phyloP scores from a whole-genome alignment of 1,139 yeast genomes.

The Sugiyamaella castrensis region DNA sequence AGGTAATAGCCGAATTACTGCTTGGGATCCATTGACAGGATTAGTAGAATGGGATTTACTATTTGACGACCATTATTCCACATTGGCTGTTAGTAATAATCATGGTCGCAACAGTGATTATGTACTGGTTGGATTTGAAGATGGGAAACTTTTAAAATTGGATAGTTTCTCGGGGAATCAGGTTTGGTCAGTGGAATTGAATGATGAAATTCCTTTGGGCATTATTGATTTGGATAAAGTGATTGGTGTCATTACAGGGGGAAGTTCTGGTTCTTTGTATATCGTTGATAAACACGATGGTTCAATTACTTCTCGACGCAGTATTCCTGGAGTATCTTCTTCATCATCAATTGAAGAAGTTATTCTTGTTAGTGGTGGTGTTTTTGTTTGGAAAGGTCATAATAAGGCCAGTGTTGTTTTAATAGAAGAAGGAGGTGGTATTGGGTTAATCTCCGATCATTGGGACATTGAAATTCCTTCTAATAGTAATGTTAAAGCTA shows the following conservation, averaged over 20 bases:
- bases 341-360: conserved; percentile 1
- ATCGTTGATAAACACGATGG: conserved; percentile 7
- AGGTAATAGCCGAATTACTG: neutral
- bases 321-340: neutral
- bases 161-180: conserved; percentile 2
- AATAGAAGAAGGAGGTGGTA: too few species aligned
- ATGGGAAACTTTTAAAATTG: conserved; percentile 1
- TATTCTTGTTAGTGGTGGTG: neutral
- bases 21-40: conserved; percentile 8
- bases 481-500: too few species aligned
- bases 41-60: conserved; percentile 1
- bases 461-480: too few species aligned
- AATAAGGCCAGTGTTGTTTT: too few species aligned
- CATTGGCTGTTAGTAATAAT: neutral
- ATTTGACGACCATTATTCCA: conserved; percentile 1
- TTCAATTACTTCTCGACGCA: neutral
- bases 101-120: neutral
- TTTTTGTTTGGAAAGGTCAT: too few species aligned
- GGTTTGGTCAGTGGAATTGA: conserved; percentile 1
- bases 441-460: too few species aligned
- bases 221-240: conserved; percentile 1
- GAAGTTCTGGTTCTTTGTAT: neutral
- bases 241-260: conserved; percentile 4
- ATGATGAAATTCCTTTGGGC: conserved; percentile 3
- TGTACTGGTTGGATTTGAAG: neutral